Conservation (phyloP, 2,329 filamentous ascomycete species). For the Alternaria incomplexa region DNA sequence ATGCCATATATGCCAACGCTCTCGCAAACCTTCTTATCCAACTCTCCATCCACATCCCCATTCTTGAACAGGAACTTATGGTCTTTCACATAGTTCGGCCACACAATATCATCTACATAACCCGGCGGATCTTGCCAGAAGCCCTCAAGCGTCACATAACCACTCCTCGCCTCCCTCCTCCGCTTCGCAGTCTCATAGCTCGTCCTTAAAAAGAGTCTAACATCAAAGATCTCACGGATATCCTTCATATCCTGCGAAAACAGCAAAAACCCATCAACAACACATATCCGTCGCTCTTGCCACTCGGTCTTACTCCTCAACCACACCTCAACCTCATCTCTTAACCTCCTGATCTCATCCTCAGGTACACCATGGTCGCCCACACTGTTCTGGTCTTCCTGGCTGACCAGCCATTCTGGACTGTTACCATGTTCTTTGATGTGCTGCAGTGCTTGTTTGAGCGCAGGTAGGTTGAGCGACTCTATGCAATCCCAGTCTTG, state of each 20-base stretch:
- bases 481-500: slow-evolving; percentile 92
- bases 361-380: slow-evolving; percentile 48
- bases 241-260: slow-evolving; percentile 65
- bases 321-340: slow-evolving; percentile 15
- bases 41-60: slow-evolving; percentile 67
- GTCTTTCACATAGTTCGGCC: slow-evolving; percentile 88
- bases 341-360: slow-evolving; percentile 48
- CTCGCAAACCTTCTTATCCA: slow-evolving; percentile 53
- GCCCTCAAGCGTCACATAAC: slow-evolving; percentile 80
- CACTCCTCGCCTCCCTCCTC: slow-evolving; percentile 71
- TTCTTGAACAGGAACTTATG: slow-evolving; percentile 80
- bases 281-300: slow-evolving; percentile 53
- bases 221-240: slow-evolving; percentile 68
- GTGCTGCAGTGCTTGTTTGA: slow-evolving; percentile 71
- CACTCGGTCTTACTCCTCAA: slow-evolving; percentile 20
- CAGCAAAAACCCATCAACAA: slow-evolving; percentile 89
- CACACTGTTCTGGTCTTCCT: slow-evolving; percentile 65
- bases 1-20: slow-evolving; percentile 43
- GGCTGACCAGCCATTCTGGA: slow-evolving; percentile 55
- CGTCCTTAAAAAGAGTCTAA: slow-evolving; percentile 79
- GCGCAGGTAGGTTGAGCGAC: slow-evolving; percentile 73
- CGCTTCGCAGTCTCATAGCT: slow-evolving; percentile 65
- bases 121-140: slow-evolving; percentile 96
- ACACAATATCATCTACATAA: slow-evolving; percentile 93
- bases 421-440: slow-evolving; percentile 72